Conservation (phyloP, 1,139 yeast species). For the Blastobotrys niveus region DNA sequence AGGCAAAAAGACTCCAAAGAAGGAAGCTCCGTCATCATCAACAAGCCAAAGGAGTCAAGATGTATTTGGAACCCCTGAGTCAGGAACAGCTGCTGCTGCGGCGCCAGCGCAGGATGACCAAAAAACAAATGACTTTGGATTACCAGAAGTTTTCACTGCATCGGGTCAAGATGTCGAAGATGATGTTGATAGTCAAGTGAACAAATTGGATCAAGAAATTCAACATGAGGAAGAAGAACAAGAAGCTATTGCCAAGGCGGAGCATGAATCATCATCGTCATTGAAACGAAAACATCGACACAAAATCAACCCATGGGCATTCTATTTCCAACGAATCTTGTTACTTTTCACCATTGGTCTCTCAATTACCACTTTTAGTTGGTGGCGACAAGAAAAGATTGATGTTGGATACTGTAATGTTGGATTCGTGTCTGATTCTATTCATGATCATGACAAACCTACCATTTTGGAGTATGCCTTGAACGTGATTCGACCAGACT, state of each 20-base stretch:
- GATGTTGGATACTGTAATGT: conserved; percentile 37
- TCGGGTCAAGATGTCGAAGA: neutral
- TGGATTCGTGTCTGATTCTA: conserved; percentile 20
- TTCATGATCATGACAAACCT: conserved; percentile 10
- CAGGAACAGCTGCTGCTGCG: no score
- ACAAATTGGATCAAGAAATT: conserved; percentile 9
- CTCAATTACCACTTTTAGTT: conserved; percentile 21
- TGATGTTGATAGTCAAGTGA: neutral
- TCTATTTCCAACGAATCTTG: conserved; percentile 11
- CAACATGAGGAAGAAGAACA: conserved; percentile 7
- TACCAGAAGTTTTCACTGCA: no score
- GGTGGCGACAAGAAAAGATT: conserved; percentile 33
- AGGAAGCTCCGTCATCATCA: conserved; percentile 8
- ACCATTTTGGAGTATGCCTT: conserved; percentile 19
- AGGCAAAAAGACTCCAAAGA: no score
- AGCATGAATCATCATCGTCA: conserved; percentile 7
- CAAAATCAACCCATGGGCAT: conserved; percentile 3
- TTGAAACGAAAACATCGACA: conserved; percentile 14
- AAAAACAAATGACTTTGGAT: neutral
- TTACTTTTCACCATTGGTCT: conserved; percentile 17
- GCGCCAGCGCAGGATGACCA: neutral
- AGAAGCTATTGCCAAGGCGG: conserved; percentile 13
- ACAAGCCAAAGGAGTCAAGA: no score
- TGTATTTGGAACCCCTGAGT: conserved; percentile 7
- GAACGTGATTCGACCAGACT: conserved; percentile 48